These are phyloP conservation scores for Pseudozyma pruni DNA, from an alignment of 1,284 basidiomycete species.

Conservation along the genomic window DNA sequence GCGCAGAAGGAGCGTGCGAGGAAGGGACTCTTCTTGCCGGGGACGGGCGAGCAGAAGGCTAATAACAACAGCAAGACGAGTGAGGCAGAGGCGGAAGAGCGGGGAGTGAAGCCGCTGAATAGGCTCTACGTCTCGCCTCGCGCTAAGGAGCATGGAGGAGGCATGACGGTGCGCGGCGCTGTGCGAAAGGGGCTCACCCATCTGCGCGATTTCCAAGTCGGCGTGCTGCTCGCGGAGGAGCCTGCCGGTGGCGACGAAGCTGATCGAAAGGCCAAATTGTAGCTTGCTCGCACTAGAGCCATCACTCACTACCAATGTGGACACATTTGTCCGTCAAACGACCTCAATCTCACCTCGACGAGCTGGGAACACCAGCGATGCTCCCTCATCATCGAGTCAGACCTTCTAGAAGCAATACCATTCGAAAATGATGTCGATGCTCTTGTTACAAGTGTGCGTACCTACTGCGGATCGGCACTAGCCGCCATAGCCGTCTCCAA, in stretches of 20 bases:
- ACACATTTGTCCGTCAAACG: no score
- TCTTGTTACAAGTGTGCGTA: no score
- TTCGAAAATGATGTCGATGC: no score
- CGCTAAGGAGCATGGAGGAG: constrained; percentile 47
- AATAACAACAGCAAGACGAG: neutral
- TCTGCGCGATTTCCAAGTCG: constrained; percentile 52
- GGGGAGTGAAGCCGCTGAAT: constrained; percentile 49
- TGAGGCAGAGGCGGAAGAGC: neutral
- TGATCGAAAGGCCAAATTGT: constrained; percentile 17
- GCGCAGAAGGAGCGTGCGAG: constrained; percentile 37
- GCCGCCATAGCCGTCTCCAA: constrained; percentile 7
- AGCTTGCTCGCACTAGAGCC: neutral
- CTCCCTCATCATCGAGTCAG: no score
- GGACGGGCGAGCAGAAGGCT: constrained; percentile 10
- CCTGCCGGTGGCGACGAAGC: neutral
- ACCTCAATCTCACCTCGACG: neutral
- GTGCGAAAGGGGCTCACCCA: constrained; percentile 40
- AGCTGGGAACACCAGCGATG: no score
- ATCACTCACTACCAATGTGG: no score
- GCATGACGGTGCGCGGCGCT: constrained; percentile 53
- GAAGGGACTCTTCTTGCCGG: constrained; percentile 24
- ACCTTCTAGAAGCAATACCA: neutral
- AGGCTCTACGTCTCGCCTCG: constrained; percentile 58
- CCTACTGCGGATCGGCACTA: constrained; percentile 31
- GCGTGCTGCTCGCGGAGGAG: constrained; percentile 29